Evolutionary conservation across 768 basidiomycete genomes (phyloP).

Genomic region (Termitomyces bulborhizus): DNA sequence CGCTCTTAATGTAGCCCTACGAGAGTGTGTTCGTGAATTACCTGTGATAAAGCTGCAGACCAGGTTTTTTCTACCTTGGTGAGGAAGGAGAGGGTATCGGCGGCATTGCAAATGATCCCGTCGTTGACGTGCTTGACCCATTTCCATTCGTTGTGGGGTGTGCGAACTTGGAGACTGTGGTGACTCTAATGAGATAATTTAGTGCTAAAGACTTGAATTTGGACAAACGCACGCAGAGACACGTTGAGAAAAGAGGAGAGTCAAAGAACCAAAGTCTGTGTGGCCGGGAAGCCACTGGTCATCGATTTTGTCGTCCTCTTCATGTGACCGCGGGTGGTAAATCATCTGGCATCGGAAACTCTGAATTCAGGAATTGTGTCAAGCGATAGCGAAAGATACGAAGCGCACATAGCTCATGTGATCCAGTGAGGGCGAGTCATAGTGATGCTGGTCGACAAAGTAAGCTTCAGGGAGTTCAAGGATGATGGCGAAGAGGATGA

Average conservation of each 20-base stretch:
- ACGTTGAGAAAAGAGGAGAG: conserved; percentile 29
- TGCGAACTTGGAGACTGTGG: conserved; percentile 29
- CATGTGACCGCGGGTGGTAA: conserved; percentile 30
- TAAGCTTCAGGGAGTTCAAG: conserved; percentile 43
- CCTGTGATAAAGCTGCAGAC: neutral
- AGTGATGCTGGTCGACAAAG: conserved; percentile 33
- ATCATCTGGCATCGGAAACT: conserved; percentile 18
- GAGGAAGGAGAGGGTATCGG: conserved; percentile 28
- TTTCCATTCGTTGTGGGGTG: conserved; percentile 27
- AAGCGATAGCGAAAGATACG: neutral
- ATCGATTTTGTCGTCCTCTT: conserved; percentile 33
- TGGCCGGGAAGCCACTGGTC: conserved; percentile 42
- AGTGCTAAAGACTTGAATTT: neutral
- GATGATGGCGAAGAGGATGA: conserved; percentile 30
- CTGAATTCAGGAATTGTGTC: neutral
- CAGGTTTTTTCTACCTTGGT: conserved; percentile 14
- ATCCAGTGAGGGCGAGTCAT: conserved; percentile 25
- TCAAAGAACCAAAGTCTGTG: conserved; percentile 33
- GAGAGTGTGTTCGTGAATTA: neutral
- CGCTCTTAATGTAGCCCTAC: conserved; percentile 38
- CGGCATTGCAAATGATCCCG: conserved; percentile 25
- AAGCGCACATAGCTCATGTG: conserved; percentile 24
- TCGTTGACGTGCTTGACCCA: conserved; percentile 26
- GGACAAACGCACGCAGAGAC: conserved; percentile 2
- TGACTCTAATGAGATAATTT: neutral